Conservation (phyloP, 2,329 filamentous ascomycete species). For the Colletotrichum navitas region DNA sequence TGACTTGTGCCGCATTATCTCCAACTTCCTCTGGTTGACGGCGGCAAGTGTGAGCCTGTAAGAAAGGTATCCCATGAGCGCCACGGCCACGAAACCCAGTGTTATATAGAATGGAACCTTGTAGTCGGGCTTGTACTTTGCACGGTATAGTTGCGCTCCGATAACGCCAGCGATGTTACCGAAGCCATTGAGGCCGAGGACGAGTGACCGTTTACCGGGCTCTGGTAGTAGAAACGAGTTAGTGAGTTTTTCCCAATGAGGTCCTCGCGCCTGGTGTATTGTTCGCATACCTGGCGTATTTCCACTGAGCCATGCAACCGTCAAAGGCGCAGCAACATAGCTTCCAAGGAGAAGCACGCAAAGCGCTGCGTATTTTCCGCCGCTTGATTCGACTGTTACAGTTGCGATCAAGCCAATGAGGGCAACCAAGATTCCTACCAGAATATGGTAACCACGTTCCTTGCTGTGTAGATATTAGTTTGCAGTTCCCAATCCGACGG, state of each 20-base stretch:
- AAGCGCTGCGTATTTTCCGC: conserved; percentile 47
- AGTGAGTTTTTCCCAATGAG: neutral
- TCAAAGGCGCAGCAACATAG: conserved; percentile 50
- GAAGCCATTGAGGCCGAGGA: conserved; percentile 52
- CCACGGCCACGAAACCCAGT: conserved; percentile 47
- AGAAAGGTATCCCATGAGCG: conserved; percentile 49
- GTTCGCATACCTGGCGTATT: conserved; percentile 46
- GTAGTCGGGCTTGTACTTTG: conserved; percentile 50
- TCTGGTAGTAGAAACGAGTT: conserved; percentile 30
- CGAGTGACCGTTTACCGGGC: conserved; percentile 50
- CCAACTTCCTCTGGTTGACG: conserved; percentile 47
- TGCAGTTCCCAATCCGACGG: neutral
- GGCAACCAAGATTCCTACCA: conserved; percentile 46
- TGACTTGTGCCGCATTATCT: conserved; percentile 43
- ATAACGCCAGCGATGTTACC: conserved; percentile 52
- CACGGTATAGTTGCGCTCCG: conserved; percentile 48
- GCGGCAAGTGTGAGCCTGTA: conserved; percentile 47
- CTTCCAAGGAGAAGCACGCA: conserved; percentile 50
- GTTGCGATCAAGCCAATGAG: conserved; percentile 48
- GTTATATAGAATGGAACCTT: conserved; percentile 50
- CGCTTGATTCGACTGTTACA: conserved; percentile 42
- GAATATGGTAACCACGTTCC: conserved; percentile 50
- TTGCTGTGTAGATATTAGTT: conserved; percentile 21
- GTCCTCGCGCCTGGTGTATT: neutral
- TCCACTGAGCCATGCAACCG: conserved; percentile 51